phyloP scores from a whole-genome alignment of 352 stramenopile species.

The Globisporangium sylvaticum region DNA sequence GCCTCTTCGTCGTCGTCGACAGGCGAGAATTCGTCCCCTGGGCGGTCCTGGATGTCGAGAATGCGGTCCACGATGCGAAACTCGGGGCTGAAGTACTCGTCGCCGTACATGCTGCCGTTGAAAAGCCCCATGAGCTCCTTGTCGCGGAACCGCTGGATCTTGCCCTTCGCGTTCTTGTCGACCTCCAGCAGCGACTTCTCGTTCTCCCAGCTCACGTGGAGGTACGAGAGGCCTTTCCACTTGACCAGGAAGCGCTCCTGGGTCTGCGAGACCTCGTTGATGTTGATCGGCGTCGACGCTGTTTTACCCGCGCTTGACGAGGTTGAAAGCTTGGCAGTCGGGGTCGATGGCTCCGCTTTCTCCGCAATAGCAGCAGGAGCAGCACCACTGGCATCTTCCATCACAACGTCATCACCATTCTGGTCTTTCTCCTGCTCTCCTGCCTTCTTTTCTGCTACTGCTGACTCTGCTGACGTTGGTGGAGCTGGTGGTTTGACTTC shows the following conservation, averaged over 20 bases:
- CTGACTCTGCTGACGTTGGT: background rate
- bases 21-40: constrained; percentile 61
- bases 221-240: constrained; percentile 87
- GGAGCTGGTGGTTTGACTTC: background rate
- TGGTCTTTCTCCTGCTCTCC: constrained; percentile 8
- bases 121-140: constrained; percentile 58
- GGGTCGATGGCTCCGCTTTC: constrained; percentile 8
- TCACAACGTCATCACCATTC: constrained; percentile 2
- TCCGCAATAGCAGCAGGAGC: constrained; percentile 6
- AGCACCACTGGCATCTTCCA: constrained; percentile 1
- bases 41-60: constrained; percentile 78
- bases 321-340: background rate
- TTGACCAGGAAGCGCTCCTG: constrained; percentile 87
- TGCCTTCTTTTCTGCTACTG: background rate
- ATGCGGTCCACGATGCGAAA: constrained; percentile 88
- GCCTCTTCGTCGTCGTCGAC: constrained; percentile 39
- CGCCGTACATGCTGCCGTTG: constrained; percentile 46
- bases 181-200: constrained; percentile 78
- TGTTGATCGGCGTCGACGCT: constrained; percentile 7
- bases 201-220: constrained; percentile 90
- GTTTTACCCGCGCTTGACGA: background rate
- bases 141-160: constrained; percentile 85
- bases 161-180: constrained; percentile 82
- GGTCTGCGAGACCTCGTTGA: constrained; percentile 18
- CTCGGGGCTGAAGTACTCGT: constrained; percentile 91